A percentile compares a stretch with the other conserved stretches of the same genome.
Evolutionary conservation across 768 basidiomycete genomes (phyloP).

Genomic region (Infundibulicybe gibba): DNA sequence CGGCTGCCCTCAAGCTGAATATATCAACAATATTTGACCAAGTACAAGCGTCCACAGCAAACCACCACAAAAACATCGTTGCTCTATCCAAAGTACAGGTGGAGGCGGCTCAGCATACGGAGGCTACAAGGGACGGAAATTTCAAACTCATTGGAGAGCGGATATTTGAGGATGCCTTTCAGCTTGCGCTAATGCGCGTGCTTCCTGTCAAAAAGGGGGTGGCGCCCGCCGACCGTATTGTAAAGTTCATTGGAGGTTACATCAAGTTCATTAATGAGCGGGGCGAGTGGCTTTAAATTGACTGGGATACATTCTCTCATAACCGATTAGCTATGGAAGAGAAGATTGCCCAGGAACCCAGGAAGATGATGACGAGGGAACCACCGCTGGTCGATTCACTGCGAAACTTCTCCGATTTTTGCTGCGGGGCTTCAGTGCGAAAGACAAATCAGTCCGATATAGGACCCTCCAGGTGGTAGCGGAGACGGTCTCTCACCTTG

Average conservation of each 20-base stretch:
- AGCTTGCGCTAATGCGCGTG: conserved; percentile 54
- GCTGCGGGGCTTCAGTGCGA: conserved; percentile 74
- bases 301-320: neutral
- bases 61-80: conserved; percentile 89
- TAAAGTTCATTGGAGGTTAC: conserved; percentile 84
- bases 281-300: conserved; percentile 38
- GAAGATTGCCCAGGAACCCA: conserved; percentile 35
- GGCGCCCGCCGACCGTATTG: conserved; percentile 64
- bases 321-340: conserved; percentile 32
- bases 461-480: conserved; percentile 75
- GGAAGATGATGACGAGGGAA: conserved; percentile 52
- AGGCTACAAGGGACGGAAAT: conserved; percentile 42
- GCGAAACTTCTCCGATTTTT: conserved; percentile 61
- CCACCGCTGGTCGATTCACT: conserved; percentile 65
- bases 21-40: conserved; percentile 77
- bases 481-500: conserved; percentile 76
- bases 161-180: conserved; percentile 66
- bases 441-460: conserved; percentile 85
- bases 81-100: conserved; percentile 77
- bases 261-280: conserved; percentile 73
- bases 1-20: conserved; percentile 4
- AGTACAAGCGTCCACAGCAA: conserved; percentile 66
- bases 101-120: conserved; percentile 52
- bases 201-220: conserved; percentile 81
- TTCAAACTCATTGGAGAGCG: conserved; percentile 70